Base-by-base conservation (phyloP, 2,329 filamentous ascomycete species). In the Zasmidium cellare region DNA sequence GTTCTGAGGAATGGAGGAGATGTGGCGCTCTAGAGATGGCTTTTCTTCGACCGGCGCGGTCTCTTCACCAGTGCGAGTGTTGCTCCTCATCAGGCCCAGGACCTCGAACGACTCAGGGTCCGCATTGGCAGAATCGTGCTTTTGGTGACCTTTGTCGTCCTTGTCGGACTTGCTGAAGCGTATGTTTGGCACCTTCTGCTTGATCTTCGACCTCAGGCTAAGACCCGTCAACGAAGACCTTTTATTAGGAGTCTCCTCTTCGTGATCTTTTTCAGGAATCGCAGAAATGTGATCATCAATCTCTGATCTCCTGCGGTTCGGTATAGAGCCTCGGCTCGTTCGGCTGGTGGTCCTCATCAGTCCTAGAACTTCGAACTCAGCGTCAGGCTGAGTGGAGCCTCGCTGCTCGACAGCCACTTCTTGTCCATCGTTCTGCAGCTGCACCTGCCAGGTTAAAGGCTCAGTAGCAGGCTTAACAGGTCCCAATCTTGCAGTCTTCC, bases 281-380 rank as follows among this genome's bases (percentile, higher is more conserved):
- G 22, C 31, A 3, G 20, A 20, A 3, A 53, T 31, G n/a, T 46
- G 16, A 5, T 46, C 38, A 7, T 23, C 41, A 1, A 53, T 31
- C 2, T 46, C 3, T 2, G 20, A 24, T 22, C 46, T 28, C 16
- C 28, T 45, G 41, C 25, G 44, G 41, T 44, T 50, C 28, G 25
- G n/a, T 16, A 28, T 24, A 28, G 25, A 44, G 2, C 46, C 48
- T 23, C 18, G 44, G 19, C 16, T 56, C 46, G n/a, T 53, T 46
- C 35, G 35, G 23, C 44, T 51, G 19, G 46, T 49, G 14, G 52
- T 51, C 9, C 53, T 31, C 47, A 55, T 52, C 3, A 53, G 18
- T 1, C 57, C 60, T 6, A 51, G 45, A 18, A 56, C 53, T 31
- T 62, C 60, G 16, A 62, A 51, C 18, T 53, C 55, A 2, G 60